Evolutionary conservation across 768 basidiomycete species (phyloP).

Genomic region (Daedaleopsis sinensis): DNA sequence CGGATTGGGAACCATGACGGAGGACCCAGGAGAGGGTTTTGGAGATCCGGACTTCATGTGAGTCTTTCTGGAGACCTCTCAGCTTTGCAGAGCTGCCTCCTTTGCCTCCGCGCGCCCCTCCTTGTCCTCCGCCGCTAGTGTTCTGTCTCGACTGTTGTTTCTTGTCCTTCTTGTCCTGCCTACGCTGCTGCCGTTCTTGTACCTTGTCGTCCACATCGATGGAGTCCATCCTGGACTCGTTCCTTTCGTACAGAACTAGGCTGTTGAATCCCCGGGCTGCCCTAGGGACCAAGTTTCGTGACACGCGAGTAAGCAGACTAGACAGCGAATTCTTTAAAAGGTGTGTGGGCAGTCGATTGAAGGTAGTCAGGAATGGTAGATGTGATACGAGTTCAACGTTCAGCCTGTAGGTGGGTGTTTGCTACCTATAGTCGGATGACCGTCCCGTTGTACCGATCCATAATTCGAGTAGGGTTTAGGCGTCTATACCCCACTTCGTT

Average conservation of each 20-base stretch:
- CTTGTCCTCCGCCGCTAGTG: not conserved
- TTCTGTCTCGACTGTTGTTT: slow-evolving; percentile 1
- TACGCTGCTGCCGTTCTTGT: slow-evolving; percentile 1
- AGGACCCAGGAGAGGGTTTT: slow-evolving; percentile 91
- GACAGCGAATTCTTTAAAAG: no score
- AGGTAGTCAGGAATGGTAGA: no score
- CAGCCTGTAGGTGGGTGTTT: no score
- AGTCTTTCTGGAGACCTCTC: slow-evolving; percentile 61
- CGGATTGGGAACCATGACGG: slow-evolving; percentile 83
- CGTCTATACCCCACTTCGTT: not conserved
- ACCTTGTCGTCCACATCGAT: not conserved
- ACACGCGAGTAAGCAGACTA: no score
- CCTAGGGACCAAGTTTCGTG: no score
- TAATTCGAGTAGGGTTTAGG: no score
- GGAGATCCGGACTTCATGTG: slow-evolving; percentile 69
- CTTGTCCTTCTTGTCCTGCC: slow-evolving; percentile 2
- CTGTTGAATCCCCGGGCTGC: no score
- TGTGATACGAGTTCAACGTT: no score
- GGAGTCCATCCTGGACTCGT: not conserved
- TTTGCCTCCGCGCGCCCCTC: slow-evolving; percentile 1
- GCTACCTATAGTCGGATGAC: no score
- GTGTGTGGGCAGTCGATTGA: no score
- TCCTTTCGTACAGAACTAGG: no score
- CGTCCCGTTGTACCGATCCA: no score
- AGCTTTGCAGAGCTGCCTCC: slow-evolving; percentile 42